phyloP scores from a whole-genome alignment of 352 stramenopile genomes.

The Globisporangium megalacanthum region DNA sequence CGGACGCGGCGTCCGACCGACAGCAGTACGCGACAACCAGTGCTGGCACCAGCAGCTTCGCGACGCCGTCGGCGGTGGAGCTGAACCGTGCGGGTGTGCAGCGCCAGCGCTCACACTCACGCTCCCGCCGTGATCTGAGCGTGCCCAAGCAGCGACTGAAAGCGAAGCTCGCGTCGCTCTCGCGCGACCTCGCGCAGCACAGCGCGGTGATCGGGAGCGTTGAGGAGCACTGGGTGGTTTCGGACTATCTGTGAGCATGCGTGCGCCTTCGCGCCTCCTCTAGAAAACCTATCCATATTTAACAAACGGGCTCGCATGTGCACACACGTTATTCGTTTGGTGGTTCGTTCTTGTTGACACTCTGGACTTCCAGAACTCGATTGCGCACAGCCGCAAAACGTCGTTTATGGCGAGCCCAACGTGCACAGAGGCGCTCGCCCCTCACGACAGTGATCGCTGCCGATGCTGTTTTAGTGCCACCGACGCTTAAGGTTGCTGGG shows the following conservation, averaged over 20 bases:
- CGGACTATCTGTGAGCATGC: conserved; percentile 50
- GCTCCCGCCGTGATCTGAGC: conserved; percentile 49
- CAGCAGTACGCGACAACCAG: conserved; percentile 1
- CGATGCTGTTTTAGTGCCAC: conserved; percentile 46
- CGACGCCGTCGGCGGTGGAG: conserved; percentile 45
- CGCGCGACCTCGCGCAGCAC: conserved; percentile 46
- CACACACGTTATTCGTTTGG: no score
- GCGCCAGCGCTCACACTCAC: conserved; percentile 28
- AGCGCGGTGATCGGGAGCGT: conserved; percentile 31
- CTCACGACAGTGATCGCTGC: conserved; percentile 15
- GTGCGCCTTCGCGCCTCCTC: background rate
- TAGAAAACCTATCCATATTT: conserved; percentile 1
- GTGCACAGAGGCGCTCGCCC: conserved; percentile 7
- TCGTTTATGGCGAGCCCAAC: conserved; percentile 44
- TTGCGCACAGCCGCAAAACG: conserved; percentile 22
- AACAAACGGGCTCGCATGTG: background rate
- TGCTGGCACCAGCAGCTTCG: conserved; percentile 14
- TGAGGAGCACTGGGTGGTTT: conserved; percentile 68
- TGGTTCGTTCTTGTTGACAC: no score
- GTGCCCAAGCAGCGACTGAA: conserved; percentile 66
- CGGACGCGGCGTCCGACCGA: background rate
- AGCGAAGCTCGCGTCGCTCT: conserved; percentile 62
- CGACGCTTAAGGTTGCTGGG: conserved; percentile 42
- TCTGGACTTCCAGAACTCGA: conserved; percentile 1
- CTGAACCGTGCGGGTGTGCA: conserved; percentile 45